Evolutionary conservation across 139 green algal species (phyloP).

Genomic region (Choricystis sp.): DNA sequence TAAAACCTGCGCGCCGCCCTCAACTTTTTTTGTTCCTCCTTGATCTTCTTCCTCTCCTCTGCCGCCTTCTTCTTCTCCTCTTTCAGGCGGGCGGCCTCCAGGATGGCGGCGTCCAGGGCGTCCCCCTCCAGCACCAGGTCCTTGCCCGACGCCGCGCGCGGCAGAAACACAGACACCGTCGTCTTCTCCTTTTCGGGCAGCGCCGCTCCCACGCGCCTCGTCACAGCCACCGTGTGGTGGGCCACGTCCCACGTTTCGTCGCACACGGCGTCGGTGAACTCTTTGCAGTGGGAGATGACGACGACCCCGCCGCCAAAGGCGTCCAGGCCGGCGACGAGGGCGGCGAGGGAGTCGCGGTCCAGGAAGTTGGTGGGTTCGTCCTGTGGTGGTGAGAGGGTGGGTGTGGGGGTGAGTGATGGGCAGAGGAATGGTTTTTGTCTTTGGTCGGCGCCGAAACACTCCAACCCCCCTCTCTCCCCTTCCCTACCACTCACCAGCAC

Average conservation of each 20-base stretch:
- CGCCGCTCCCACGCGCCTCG: conserved; percentile 2
- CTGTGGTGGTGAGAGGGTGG: too few species aligned
- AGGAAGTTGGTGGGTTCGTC: conserved; percentile 87
- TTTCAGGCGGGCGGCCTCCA: background rate
- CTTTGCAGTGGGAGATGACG: conserved; percentile 66
- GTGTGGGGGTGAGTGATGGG: too few species aligned
- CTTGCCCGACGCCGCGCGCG: background rate
- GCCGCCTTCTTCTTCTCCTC: conserved; percentile 56
- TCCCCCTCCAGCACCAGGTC: background rate
- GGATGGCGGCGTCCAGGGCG: background rate
- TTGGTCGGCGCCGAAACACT: too few species aligned
- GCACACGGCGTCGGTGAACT: conserved; percentile 63
- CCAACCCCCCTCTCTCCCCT: too few species aligned
- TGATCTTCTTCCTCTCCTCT: conserved; percentile 39
- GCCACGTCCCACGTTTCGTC: conserved; percentile 72
- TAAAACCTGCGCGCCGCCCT: conserved; percentile 1
- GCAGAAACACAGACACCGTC: background rate
- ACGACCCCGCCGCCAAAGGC: conserved; percentile 64
- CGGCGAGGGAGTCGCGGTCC: conserved; percentile 70
- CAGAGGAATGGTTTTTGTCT: too few species aligned
- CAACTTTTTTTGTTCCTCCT: conserved; percentile 13
- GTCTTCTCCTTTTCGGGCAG: background rate
- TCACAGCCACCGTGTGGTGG: conserved; percentile 44
- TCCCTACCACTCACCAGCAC: too few species aligned
- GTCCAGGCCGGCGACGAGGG: conserved; percentile 58